A percentile compares a stretch with the other conserved stretches of the same genome.
Evolutionary conservation across 495 filamentous ascomycete species (phyloP).

Genomic region (Chaetomidium leptoderma): DNA sequence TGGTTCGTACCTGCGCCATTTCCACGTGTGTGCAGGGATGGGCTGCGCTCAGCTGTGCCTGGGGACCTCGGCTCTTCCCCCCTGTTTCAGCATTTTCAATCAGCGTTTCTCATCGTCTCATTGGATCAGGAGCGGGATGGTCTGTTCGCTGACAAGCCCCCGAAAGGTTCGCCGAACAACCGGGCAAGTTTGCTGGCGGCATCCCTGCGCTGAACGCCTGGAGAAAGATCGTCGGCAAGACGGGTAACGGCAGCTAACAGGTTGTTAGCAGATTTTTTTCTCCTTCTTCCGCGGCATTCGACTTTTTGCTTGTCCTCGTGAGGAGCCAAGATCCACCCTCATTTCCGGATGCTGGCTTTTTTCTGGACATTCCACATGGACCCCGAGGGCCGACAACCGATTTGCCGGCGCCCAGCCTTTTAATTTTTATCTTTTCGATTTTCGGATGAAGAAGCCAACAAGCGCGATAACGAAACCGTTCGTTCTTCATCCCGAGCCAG

Average conservation of each 20-base stretch:
- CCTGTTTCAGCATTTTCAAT: slow-evolving; percentile 14
- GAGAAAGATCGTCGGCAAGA: not conserved
- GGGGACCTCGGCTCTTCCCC: slow-evolving; percentile 12
- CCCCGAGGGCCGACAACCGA: not conserved
- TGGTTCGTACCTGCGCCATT: not conserved
- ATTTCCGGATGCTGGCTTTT: slow-evolving; percentile 12
- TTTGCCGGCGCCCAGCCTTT: not conserved
- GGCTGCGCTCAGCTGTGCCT: slow-evolving; percentile 7
- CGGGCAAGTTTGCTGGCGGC: too few relatives aligned
- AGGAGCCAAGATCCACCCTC: slow-evolving; percentile 4
- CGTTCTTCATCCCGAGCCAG: not conserved
- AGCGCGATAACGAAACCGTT: not conserved
- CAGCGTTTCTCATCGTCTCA: not conserved
- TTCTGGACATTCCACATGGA: slow-evolving; percentile 5
- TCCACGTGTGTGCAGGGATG: slow-evolving; percentile 16
- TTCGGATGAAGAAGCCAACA: not conserved
- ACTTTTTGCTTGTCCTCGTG: slow-evolving; percentile 8
- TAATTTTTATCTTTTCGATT: not conserved
- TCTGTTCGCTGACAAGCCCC: not conserved
- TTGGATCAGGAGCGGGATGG: slow-evolving; percentile 11
- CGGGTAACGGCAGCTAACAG: slow-evolving; percentile 7
- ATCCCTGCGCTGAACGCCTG: not conserved
- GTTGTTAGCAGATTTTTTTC: not conserved
- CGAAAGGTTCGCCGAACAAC: slow-evolving; percentile 6
- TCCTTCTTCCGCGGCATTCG: slow-evolving; percentile 4